Evolutionary conservation across 1,284 basidiomycete genomes (phyloP).

Genomic region (Malassezia cuniculi): DNA sequence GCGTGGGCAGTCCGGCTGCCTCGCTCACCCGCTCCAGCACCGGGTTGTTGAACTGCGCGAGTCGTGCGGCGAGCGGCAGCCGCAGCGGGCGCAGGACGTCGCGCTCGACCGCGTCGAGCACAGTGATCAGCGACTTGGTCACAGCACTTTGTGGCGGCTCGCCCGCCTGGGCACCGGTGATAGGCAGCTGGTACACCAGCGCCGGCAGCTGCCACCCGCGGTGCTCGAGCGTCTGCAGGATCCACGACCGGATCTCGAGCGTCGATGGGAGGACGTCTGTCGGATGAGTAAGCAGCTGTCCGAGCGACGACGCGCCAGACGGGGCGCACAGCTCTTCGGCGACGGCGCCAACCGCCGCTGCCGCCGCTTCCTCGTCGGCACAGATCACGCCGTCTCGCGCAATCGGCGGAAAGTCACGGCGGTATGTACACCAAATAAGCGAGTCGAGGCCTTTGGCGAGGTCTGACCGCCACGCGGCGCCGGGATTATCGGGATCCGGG

Average conservation of each 20-base stretch:
- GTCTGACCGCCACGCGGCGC: conserved; percentile 1
- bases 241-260: conserved; percentile 2
- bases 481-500: too few species aligned
- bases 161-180: neutral
- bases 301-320: conserved; percentile 5
- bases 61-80: neutral
- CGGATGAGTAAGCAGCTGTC: conserved; percentile 4
- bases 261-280: conserved; percentile 5
- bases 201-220: conserved; percentile 7
- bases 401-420: conserved; percentile 37
- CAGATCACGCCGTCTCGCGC: conserved; percentile 35
- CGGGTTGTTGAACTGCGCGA: neutral
- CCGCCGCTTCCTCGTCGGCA: conserved; percentile 27
- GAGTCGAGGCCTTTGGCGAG: conserved; percentile 25
- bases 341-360: conserved; percentile 14
- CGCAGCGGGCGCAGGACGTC: neutral
- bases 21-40: neutral
- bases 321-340: conserved; percentile 2
- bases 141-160: neutral
- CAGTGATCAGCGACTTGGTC: neutral
- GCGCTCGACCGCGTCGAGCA: conserved; percentile 3
- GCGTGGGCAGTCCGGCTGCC: neutral
- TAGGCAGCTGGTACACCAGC: conserved; percentile 1
- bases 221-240: conserved; percentile 3
- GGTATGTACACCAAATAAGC: conserved; percentile 42